phyloP scores from a whole-genome alignment of 2,329 filamentous ascomycete genomes.

The Colletotrichum gloeosporioides region DNA sequence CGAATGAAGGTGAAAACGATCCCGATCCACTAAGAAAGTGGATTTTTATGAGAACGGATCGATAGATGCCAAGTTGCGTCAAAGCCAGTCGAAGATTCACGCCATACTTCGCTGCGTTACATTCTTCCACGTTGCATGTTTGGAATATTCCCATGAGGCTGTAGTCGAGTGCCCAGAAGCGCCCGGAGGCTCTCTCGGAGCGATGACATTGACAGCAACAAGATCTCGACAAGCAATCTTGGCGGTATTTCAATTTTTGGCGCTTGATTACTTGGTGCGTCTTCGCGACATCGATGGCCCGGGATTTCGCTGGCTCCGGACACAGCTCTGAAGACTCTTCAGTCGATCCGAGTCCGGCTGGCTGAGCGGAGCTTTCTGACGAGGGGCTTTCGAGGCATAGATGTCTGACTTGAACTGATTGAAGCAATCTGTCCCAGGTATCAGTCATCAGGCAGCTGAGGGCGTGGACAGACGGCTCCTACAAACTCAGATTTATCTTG shows the following conservation, averaged over 20 bases:
- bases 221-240: neutral
- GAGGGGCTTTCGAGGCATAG: neutral
- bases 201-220: neutral
- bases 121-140: neutral
- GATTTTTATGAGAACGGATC: neutral
- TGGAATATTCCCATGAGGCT: neutral
- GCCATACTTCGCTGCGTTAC: neutral
- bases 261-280: neutral
- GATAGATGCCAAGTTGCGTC: neutral
- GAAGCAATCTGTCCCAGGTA: neutral
- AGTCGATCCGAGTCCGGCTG: rapidly evolving
- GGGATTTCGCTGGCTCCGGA: rapidly evolving
- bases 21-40: neutral
- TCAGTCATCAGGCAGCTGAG: rapidly evolving
- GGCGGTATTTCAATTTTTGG: neutral
- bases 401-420: neutral
- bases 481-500: neutral
- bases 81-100: neutral
- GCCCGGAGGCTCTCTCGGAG: neutral
- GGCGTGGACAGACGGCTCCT: neutral
- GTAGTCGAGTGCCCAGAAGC: constrained; percentile 10
- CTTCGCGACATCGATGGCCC: rapidly evolving
- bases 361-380: neutral
- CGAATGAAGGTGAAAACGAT: neutral
- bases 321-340: rapidly evolving